phyloP scores from a whole-genome alignment of 345 rosid genomes.

The Citrus australasica region DNA sequence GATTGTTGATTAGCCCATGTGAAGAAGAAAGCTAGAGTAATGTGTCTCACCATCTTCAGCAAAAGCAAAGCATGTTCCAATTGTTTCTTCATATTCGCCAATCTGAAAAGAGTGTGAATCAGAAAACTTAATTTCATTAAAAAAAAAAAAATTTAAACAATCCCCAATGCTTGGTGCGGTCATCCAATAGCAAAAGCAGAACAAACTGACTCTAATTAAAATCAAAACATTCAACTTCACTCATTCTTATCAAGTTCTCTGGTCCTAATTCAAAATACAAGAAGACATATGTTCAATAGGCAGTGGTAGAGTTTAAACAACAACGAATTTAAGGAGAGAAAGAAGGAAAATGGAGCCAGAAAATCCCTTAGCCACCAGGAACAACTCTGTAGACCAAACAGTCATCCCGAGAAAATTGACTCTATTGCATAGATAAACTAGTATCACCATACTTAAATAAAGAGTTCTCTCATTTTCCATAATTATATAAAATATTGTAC shows the following conservation, averaged over 20 bases:
- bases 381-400: not conserved
- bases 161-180: not conserved
- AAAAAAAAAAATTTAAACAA: not conserved
- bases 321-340: not conserved
- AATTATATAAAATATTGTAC: not conserved
- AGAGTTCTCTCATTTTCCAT: not conserved
- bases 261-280: not conserved
- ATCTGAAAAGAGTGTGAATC: constrained; percentile 29
- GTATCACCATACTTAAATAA: not conserved
- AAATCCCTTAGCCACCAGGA: not conserved
- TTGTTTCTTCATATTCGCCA: constrained; percentile 59
- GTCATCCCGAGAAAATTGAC: not conserved
- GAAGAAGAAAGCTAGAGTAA: not conserved
- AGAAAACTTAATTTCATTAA: not conserved
- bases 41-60: constrained; percentile 39
- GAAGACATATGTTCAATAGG: not conserved
- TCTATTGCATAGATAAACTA: not conserved
- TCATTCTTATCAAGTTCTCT: not conserved
- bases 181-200: not conserved
- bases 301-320: not conserved
- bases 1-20: not conserved
- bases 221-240: not conserved
- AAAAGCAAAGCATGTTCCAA: constrained; percentile 53
- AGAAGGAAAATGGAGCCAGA: not conserved
- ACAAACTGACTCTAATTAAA: not conserved